Evolutionary conservation across 345 rosid genomes (phyloP).

Genomic region (Rhizophora apiculata): DNA sequence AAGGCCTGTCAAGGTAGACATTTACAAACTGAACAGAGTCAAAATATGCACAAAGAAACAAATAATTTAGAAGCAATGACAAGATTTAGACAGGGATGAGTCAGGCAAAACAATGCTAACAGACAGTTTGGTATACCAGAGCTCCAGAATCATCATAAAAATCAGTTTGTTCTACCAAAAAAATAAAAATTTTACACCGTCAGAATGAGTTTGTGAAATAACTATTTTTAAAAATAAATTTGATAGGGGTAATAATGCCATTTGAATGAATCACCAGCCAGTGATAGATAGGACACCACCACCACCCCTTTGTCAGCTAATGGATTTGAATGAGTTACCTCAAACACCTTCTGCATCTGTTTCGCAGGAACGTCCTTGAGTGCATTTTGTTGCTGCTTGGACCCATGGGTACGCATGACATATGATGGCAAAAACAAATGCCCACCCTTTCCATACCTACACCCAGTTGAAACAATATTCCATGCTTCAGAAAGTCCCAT

Average conservation of each 20-base stretch:
- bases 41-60: background rate
- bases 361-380: constrained; percentile 20
- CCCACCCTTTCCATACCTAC: constrained; percentile 32
- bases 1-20: constrained; percentile 24
- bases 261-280: background rate
- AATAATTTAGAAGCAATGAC: no score
- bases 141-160: no score
- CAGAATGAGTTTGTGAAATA: no score
- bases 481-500: no score
- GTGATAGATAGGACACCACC: background rate
- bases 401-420: constrained; percentile 38
- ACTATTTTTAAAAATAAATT: no score
- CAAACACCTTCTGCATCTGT: constrained; percentile 28
- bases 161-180: no score
- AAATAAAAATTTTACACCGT: no score
- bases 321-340: constrained; percentile 13
- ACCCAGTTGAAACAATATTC: constrained; percentile 1
- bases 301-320: background rate
- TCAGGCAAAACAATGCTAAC: no score
- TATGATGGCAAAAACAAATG: constrained; percentile 35
- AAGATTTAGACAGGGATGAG: no score
- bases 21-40: constrained; percentile 4
- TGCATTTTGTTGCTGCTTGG: constrained; percentile 26
- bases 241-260: no score
- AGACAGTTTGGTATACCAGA: no score